Conservation (phyloP, 495 filamentous ascomycete genomes). For the Penicillium pulvis region DNA sequence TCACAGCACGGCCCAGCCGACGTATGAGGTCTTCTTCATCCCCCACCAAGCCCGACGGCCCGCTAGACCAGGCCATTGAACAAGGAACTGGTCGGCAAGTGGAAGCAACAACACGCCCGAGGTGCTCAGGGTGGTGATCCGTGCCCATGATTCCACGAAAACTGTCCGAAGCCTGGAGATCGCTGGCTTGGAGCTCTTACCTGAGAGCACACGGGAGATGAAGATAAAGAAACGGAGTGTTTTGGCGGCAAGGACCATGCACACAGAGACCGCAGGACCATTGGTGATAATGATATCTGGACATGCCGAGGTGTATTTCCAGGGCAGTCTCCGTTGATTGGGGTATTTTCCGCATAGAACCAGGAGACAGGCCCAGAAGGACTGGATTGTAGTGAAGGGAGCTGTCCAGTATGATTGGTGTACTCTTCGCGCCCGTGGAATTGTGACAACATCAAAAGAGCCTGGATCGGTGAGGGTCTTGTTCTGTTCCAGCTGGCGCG, state of each 20-base stretch:
- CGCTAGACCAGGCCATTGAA: slow-evolving; percentile 69
- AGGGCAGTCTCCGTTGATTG: slow-evolving; percentile 28
- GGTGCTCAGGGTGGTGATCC: slow-evolving; percentile 75
- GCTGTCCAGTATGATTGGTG: slow-evolving; percentile 77
- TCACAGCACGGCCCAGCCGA: slow-evolving; percentile 50
- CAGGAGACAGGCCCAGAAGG: slow-evolving; percentile 50
- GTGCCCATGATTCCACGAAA: slow-evolving; percentile 91
- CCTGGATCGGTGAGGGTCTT: slow-evolving; percentile 3
- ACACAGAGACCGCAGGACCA: slow-evolving; percentile 83
- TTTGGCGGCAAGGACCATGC: slow-evolving; percentile 70
- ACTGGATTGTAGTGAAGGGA: slow-evolving; percentile 58
- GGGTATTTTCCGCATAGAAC: slow-evolving; percentile 46
- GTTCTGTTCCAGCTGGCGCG: slow-evolving; percentile 9
- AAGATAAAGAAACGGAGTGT: slow-evolving; percentile 61
- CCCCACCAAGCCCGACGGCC: slow-evolving; percentile 45
- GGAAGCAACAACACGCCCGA: slow-evolving; percentile 71
- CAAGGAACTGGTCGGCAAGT: slow-evolving; percentile 69
- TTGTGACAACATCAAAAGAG: slow-evolving; percentile 52
- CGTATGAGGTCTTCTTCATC: slow-evolving; percentile 46
- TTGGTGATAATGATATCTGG: slow-evolving; percentile 84
- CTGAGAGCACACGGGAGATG: slow-evolving; percentile 9
- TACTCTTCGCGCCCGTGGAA: slow-evolving; percentile 72
- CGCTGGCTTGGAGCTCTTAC: slow-evolving; percentile 3
- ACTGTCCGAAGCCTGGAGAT: slow-evolving; percentile 65
- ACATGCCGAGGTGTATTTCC: slow-evolving; percentile 31